Evolutionary conservation across 371 early-diverging fungal species (phyloP).

Genomic region (Nematocida sp.): DNA sequence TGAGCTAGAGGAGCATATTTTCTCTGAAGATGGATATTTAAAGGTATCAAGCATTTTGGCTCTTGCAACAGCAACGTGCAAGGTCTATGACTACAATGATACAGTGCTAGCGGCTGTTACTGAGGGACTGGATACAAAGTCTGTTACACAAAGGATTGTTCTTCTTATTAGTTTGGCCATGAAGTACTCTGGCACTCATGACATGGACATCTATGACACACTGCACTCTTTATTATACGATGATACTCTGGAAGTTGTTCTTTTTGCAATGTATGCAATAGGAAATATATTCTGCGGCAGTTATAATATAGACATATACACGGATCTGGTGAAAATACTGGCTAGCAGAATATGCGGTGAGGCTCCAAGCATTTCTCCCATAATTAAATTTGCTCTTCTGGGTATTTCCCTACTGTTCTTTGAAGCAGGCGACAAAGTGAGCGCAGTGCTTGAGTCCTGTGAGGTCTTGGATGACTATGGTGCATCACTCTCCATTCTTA

Average conservation of each 20-base stretch:
- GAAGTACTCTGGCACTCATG: constrained; percentile 45
- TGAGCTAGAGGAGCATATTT: constrained; percentile 62
- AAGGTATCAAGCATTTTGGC: constrained; percentile 61
- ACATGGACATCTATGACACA: constrained; percentile 33
- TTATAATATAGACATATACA: constrained; percentile 56
- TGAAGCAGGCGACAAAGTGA: constrained; percentile 47
- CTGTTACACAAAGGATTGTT: constrained; percentile 48
- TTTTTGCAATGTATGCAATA: constrained; percentile 60
- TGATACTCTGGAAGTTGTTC: constrained; percentile 37
- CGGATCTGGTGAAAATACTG: constrained; percentile 56
- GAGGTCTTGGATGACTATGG: constrained; percentile 34
- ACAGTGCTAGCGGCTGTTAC: constrained; percentile 60
- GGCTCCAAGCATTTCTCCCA: constrained; percentile 43
- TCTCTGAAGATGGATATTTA: constrained; percentile 49
- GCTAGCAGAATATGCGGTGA: constrained; percentile 53
- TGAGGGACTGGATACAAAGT: constrained; percentile 45
- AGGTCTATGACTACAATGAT: constrained; percentile 59
- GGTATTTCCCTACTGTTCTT: constrained; percentile 67
- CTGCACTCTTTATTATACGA: constrained; percentile 18
- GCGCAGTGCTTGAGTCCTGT: constrained; percentile 38
- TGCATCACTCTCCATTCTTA: constrained; percentile 49
- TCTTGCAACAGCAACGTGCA: constrained; percentile 48
- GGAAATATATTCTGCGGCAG: constrained; percentile 62
- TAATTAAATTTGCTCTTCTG: constrained; percentile 58
- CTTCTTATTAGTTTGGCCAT: constrained; percentile 54